Evolutionary conservation across 768 basidiomycete genomes (phyloP).

Genomic region (Gloeopeniophorella convolvens): DNA sequence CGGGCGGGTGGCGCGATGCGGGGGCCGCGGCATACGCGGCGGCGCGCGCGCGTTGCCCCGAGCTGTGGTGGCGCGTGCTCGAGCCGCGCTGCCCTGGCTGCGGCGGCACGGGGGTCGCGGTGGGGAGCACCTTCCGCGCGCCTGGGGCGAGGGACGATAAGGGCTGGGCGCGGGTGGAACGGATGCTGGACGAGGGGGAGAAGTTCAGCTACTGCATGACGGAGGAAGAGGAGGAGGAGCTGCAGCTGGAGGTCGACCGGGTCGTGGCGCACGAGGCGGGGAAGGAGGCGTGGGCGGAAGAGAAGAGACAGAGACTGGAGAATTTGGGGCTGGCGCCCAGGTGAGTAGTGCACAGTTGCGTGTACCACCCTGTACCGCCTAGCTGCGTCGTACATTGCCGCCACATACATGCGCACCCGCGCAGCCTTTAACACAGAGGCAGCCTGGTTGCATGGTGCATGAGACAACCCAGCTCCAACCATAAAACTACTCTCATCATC

Average conservation of each 20-base stretch:
- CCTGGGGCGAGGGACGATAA: conserved; percentile 1
- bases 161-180: neutral
- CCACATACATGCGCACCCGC: too few relatives aligned
- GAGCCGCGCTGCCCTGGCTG: conserved; percentile 1
- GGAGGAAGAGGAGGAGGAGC: conserved; percentile 1
- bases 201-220: conserved; percentile 6
- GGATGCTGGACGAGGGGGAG: conserved; percentile 6
- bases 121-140: conserved; percentile 2
- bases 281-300: neutral
- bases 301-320: neutral
- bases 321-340: neutral
- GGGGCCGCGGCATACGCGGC: neutral
- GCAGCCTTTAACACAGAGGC: too few relatives aligned
- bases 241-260: neutral
- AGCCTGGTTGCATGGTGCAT: too few relatives aligned
- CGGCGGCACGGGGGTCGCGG: neutral
- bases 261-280: neutral
- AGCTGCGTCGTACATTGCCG: too few relatives aligned
- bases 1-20: neutral
- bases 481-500: too few relatives aligned
- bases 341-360: too few relatives aligned
- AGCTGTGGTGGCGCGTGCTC: conserved; percentile 3
- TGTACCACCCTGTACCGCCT: too few relatives aligned
- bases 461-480: too few relatives aligned
- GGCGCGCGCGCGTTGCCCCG: neutral